Conservation (phyloP, 805 yeast genomes). For the Maudiozyma saulgeensis region DNA sequence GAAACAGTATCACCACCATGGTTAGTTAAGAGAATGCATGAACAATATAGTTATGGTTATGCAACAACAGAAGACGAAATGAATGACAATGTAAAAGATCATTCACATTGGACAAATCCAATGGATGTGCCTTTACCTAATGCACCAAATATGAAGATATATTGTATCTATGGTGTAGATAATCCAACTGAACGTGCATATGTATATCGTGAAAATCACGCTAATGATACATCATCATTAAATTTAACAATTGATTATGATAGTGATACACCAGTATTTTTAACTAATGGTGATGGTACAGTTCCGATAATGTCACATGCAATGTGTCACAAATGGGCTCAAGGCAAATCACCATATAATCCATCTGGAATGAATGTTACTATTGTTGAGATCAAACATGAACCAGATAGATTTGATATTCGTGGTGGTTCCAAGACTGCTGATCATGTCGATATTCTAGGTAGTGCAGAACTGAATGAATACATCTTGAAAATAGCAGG, state of each 20-base stretch:
- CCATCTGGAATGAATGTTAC: constrained; percentile 70
- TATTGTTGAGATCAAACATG: constrained; percentile 84
- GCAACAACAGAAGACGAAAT: constrained; percentile 56
- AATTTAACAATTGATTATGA: constrained; percentile 66
- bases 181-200: constrained; percentile 94
- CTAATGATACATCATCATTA: constrained; percentile 37
- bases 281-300: constrained; percentile 96
- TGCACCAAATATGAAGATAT: constrained; percentile 87
- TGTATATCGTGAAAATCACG: constrained; percentile 53
- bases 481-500: constrained; percentile 70
- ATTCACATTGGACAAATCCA: constrained; percentile 87
- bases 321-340: constrained; percentile 88
- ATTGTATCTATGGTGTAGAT: constrained; percentile 91
- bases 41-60: constrained; percentile 72
- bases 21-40: constrained; percentile 55
- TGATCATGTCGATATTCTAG: constrained; percentile 93
- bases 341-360: constrained; percentile 53
- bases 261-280: constrained; percentile 52
- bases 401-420: constrained; percentile 87
- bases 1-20: constrained; percentile 62
- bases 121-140: constrained; percentile 83
- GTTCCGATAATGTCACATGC: constrained; percentile 78
- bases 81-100: constrained; percentile 53
- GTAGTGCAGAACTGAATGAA: constrained; percentile 88
- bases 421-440: constrained; percentile 97